Evolutionary conservation across 2,329 filamentous ascomycete genomes (phyloP), one percentile per base, ranked within the genome.

Genomic region (Clonostachys rhizophaga): DNA sequence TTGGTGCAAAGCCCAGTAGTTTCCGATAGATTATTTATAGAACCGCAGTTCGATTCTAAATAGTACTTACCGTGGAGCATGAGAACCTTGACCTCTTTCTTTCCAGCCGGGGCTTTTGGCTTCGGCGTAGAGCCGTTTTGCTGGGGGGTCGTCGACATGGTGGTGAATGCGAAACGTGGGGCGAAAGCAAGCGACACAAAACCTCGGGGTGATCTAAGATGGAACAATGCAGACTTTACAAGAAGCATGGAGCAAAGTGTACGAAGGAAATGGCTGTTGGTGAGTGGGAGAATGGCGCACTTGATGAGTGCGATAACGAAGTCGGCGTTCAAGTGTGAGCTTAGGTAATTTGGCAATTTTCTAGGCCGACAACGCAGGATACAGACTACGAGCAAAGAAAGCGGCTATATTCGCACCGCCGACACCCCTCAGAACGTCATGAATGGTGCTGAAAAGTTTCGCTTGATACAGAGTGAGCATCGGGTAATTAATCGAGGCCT

Each of bases 31-130:
- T 13, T 39, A 7, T 40, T n/a, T 11, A 33, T 42, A 34, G 18
- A 30, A 35, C 34, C 6, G 17, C 17, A 43, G 12, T 16, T n/a
- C n/a, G 16, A 11, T 30, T 30, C 24, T 9, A 30, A 30, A 30
- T 30, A 8, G 24, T 30, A 55, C 67, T 47, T 63, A 83, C 81
- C 87, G 58, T 91, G 87, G 30, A 91, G 76, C 86, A 91, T 89
- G 41, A 91, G 73, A 52, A 91, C 84, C 65, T 84, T 89, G 49
- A 84, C 56, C 46, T 76, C 47, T 34, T 46, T 46, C 40, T 49
- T 49, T 11, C 40, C 47, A 9, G n/a, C 36, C 4, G 36, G 42
- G 30, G 20, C 58, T 47, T 61, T 63, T 5, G 60, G 49, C 49
- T 62, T 61, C 45, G 59, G 61, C 40, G 49, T 50, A 5, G 49